Conservation (phyloP, 768 basidiomycete genomes). For the Xanthoconium purpureum region DNA sequence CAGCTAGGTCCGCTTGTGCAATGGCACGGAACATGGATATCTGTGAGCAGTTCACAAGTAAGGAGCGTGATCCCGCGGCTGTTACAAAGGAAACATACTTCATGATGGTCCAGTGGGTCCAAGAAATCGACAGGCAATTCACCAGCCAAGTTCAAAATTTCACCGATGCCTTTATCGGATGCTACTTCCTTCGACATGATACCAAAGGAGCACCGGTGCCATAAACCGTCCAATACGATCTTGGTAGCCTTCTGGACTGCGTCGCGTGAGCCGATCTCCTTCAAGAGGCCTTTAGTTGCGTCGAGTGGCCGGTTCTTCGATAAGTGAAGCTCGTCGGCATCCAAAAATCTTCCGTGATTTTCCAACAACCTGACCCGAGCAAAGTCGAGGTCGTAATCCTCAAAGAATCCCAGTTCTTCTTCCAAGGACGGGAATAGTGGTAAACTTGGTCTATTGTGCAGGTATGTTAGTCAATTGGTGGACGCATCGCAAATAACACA, state of each 20-base stretch:
- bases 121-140: conserved; percentile 9
- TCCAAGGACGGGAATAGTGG: conserved; percentile 50
- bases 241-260: conserved; percentile 36
- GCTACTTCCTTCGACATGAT: conserved; percentile 3
- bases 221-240: conserved; percentile 44
- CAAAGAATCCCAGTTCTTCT: conserved; percentile 54
- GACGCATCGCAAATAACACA: conserved; percentile 1
- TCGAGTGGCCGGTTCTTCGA: conserved; percentile 44
- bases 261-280: conserved; percentile 24
- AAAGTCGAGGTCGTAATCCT: conserved; percentile 49
- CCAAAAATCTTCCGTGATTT: conserved; percentile 38
- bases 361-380: conserved; percentile 46
- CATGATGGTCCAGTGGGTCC: conserved; percentile 1
- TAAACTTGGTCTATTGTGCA: conserved; percentile 40
- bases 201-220: conserved; percentile 45
- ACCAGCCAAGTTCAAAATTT: conserved; percentile 27
- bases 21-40: conserved; percentile 36
- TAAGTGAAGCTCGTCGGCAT: conserved; percentile 53
- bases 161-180: neutral
- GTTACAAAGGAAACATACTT: conserved; percentile 5
- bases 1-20: conserved; percentile 13
- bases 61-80: neutral
- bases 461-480: neutral
- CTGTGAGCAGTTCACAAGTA: neutral
- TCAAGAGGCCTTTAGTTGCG: conserved; percentile 46